Percentiles rank a stretch among this genome's conserved stretches.
phyloP scores from a whole-genome alignment of 2,329 filamentous ascomycete genomes.

The Laburnicola sp. region DNA sequence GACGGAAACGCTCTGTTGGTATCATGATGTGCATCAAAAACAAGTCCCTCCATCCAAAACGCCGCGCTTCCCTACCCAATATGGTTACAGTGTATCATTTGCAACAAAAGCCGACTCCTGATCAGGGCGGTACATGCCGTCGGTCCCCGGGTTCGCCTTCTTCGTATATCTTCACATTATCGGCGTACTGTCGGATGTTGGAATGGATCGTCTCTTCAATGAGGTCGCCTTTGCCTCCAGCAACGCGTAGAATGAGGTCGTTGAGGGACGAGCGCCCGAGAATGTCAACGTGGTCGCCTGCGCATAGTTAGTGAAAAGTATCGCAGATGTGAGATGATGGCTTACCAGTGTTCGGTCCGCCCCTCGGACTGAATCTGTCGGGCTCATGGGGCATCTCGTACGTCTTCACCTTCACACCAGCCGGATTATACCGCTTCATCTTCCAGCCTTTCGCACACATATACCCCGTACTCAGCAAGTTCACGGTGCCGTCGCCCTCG shows the following conservation, averaged over 20 bases:
- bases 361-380: slow-evolving; percentile 83
- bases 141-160: slow-evolving; percentile 23
- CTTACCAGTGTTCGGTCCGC: slow-evolving; percentile 65
- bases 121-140: slow-evolving; percentile 3
- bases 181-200: slow-evolving; percentile 79
- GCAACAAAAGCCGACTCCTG: neutral
- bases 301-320: slow-evolving; percentile 10
- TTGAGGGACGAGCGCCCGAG: slow-evolving; percentile 86
- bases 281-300: slow-evolving; percentile 94
- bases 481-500: slow-evolving; percentile 95
- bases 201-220: slow-evolving; percentile 79
- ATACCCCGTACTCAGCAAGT: slow-evolving; percentile 86
- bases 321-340: slow-evolving; percentile 4
- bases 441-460: slow-evolving; percentile 98
- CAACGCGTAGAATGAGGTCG: slow-evolving; percentile 83
- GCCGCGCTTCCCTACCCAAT: no score
- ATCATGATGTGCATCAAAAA: no score
- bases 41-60: no score
- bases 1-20: no score
- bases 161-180: slow-evolving; percentile 80
- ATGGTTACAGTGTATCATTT: no score
- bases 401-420: slow-evolving; percentile 76
- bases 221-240: slow-evolving; percentile 77
- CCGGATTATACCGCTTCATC: slow-evolving; percentile 91
- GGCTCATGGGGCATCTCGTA: slow-evolving; percentile 98